phyloP scores from a whole-genome alignment of 2,329 filamentous ascomycete genomes.

The Fusarium torreyae region DNA sequence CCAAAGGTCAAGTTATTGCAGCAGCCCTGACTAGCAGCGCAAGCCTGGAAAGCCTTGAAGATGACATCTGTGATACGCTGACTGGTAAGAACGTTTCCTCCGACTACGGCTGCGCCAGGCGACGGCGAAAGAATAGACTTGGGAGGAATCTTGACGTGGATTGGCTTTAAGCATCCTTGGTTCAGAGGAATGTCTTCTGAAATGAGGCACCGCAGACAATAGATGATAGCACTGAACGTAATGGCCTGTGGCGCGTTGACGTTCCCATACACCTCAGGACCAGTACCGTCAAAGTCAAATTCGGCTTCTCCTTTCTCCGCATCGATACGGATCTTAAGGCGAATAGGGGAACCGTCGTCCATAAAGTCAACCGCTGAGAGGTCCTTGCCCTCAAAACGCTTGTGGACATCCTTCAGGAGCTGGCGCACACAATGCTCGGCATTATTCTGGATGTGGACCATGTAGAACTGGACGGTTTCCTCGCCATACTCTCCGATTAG shows the following conservation, averaged over 20 bases:
- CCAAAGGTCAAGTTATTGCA: conserved; percentile 90
- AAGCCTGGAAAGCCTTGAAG: conserved; percentile 82
- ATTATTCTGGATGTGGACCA: conserved; percentile 85
- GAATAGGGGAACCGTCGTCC: conserved; percentile 87
- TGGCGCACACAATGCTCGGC: conserved; percentile 82
- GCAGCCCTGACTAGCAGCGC: conserved; percentile 83
- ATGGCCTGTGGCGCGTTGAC: conserved; percentile 87
- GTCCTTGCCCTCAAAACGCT: conserved; percentile 78
- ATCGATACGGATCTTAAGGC: conserved; percentile 81
- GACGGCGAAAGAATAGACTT: conserved; percentile 83
- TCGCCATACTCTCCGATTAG: conserved; percentile 85
- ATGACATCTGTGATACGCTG: conserved; percentile 63
- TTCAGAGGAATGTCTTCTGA: conserved; percentile 87
- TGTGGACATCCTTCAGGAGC: conserved; percentile 79
- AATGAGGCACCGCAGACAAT: conserved; percentile 85
- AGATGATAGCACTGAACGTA: conserved; percentile 89
- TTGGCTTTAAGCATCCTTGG: conserved; percentile 84
- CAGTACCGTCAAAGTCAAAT: conserved; percentile 86
- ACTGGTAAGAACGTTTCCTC: conserved; percentile 77
- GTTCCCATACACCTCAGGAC: conserved; percentile 84
- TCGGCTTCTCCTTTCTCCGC: conserved; percentile 81
- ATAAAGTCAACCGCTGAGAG: conserved; percentile 83
- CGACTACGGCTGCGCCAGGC: conserved; percentile 83
- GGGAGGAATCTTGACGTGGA: conserved; percentile 80
- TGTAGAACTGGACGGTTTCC: conserved; percentile 85